These are phyloP conservation scores for Moesziomyces parantarcticus DNA, from an alignment of 1,284 basidiomycete genomes.

Conservation along the genomic window DNA sequence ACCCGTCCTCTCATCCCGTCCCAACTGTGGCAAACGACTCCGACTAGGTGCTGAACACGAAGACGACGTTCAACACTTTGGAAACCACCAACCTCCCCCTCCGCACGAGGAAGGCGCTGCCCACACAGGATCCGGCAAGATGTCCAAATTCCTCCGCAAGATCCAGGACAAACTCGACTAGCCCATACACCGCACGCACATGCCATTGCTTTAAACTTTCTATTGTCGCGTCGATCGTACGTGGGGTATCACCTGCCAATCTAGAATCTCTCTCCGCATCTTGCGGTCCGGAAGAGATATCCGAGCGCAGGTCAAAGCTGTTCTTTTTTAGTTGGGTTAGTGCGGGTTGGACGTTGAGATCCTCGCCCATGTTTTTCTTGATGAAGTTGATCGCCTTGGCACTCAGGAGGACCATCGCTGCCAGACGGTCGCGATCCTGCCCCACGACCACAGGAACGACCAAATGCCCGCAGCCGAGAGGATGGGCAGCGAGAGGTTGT, in stretches of 20 bases:
- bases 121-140: slow-evolving; percentile 4
- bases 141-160: slow-evolving; percentile 26
- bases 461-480: slow-evolving; percentile 85
- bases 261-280: not conserved
- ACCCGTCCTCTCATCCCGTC: slow-evolving; percentile 39
- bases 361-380: too few species aligned
- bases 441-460: slow-evolving; percentile 64
- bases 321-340: not conserved
- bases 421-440: slow-evolving; percentile 30
- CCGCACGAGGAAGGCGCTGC: slow-evolving; percentile 3
- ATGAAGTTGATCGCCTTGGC: too few species aligned
- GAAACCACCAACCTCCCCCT: slow-evolving; percentile 12
- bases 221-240: too few species aligned
- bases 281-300: not conserved
- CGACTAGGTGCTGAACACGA: slow-evolving; percentile 51
- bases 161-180: slow-evolving; percentile 33
- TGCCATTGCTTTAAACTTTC: too few species aligned
- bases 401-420: slow-evolving; percentile 27
- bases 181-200: too few species aligned
- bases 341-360: too few species aligned
- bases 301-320: not conserved
- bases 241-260: slow-evolving; percentile 19
- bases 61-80: slow-evolving; percentile 47
- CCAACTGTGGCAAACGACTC: slow-evolving; percentile 50
- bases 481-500: slow-evolving; percentile 92